Conservation (phyloP, 768 basidiomycete genomes). For the Termitomyces sp. region DNA sequence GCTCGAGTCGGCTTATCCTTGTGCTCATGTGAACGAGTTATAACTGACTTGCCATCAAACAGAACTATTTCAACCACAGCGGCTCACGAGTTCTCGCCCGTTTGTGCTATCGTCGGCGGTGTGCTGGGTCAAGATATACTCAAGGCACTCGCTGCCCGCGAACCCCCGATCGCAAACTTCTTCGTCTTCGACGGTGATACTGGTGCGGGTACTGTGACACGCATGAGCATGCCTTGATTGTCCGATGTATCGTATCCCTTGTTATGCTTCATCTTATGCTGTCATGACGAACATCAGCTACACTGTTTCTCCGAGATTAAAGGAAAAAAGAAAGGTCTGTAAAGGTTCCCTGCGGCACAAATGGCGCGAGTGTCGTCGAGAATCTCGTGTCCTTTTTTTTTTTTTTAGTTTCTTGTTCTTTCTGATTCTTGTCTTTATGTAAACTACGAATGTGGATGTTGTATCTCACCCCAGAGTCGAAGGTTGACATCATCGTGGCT, state of each 20-base stretch:
- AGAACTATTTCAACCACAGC: constrained; percentile 73
- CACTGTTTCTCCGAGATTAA: constrained; percentile 14
- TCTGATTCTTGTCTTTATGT: background rate
- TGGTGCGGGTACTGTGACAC: constrained; percentile 67
- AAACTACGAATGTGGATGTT: background rate
- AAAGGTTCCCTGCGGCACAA: constrained; percentile 10
- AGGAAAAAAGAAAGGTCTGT: no score
- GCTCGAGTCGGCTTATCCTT: constrained; percentile 47
- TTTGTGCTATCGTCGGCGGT: constrained; percentile 93
- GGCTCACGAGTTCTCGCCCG: constrained; percentile 82
- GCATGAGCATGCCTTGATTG: constrained; percentile 41
- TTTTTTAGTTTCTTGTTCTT: background rate
- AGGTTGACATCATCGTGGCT: background rate
- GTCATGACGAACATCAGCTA: background rate
- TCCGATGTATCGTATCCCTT: constrained; percentile 4
- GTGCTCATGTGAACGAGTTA: background rate
- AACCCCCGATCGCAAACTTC: constrained; percentile 91
- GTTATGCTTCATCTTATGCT: background rate
- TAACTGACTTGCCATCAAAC: constrained; percentile 2
- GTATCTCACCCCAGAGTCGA: background rate
- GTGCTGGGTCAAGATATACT: constrained; percentile 93
- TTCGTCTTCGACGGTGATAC: constrained; percentile 83
- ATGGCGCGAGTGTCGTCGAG: background rate
- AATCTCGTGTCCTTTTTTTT: no score
- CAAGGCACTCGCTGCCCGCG: constrained; percentile 84